Percentiles rank a stretch among this genome's conserved stretches.
Conservation (phyloP, 2,329 filamentous ascomycete species). For the Aspergillus tanneri region DNA sequence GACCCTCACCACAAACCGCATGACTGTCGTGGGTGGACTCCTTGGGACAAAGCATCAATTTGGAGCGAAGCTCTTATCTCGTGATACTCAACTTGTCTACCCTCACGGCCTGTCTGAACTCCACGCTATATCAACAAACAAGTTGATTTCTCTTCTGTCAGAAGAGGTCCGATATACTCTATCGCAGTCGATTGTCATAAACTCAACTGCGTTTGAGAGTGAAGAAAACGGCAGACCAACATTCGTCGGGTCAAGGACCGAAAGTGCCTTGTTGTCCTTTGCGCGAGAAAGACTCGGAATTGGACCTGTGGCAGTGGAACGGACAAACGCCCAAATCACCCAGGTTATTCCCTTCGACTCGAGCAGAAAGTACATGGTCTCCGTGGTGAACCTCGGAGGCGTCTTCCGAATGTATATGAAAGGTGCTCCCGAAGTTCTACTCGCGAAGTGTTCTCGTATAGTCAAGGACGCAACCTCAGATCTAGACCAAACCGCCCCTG, state of each 20-base stretch:
- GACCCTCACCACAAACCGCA: too few species aligned
- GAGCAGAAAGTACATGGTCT: conserved; percentile 59
- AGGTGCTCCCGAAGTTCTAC: conserved; percentile 37
- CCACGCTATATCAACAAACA: too few species aligned
- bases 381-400: conserved; percentile 28
- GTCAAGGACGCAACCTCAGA: conserved; percentile 17
- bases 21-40: too few species aligned
- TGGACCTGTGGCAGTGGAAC: conserved; percentile 57
- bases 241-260: conserved; percentile 70
- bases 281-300: conserved; percentile 62
- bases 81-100: too few species aligned
- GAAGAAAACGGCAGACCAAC: conserved; percentile 54
- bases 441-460: conserved; percentile 24
- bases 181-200: conserved; percentile 26
- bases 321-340: conserved; percentile 54
- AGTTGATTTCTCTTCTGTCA: too few species aligned
- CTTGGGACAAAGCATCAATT: too few species aligned
- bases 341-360: conserved; percentile 70
- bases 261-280: conserved; percentile 65
- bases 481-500: not conserved
- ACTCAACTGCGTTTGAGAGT: conserved; percentile 68
- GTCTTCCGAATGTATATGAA: conserved; percentile 36
- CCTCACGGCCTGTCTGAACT: too few species aligned
- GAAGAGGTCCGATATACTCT: too few species aligned
- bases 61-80: too few species aligned